These are phyloP conservation scores for Saturnispora serradocipensis DNA, from an alignment of 805 yeast genomes.

Conservation along the genomic window DNA sequence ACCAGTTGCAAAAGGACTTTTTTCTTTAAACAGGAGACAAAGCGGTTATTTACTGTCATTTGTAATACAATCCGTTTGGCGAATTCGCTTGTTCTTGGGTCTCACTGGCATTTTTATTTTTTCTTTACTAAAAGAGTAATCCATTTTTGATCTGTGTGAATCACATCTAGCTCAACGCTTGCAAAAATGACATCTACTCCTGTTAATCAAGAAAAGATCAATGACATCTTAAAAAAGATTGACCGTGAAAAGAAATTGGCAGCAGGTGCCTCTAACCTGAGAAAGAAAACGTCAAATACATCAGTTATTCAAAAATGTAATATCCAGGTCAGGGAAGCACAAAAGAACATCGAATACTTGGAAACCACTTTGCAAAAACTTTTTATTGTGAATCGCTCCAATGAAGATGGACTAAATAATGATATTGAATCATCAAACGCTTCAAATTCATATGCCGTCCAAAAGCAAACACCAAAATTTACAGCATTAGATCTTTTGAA, in stretches of 20 bases:
- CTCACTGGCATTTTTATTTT: background rate
- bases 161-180: background rate
- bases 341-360: slow-evolving; percentile 81
- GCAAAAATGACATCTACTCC: slow-evolving; percentile 19
- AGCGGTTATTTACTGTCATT: background rate
- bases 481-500: slow-evolving; percentile 75
- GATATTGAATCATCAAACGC: background rate
- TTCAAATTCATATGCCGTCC: slow-evolving; percentile 1
- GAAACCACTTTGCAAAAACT: slow-evolving; percentile 67
- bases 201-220: slow-evolving; percentile 28
- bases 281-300: slow-evolving; percentile 68
- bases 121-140: background rate
- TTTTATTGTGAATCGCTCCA: slow-evolving; percentile 22
- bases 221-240: slow-evolving; percentile 76
- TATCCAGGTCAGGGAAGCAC: slow-evolving; percentile 83
- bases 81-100: background rate
- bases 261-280: slow-evolving; percentile 74
- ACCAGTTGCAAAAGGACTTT: background rate
- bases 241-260: slow-evolving; percentile 83
- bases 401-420: slow-evolving; percentile 2
- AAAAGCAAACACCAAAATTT: slow-evolving; percentile 34
- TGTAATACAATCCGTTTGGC: background rate
- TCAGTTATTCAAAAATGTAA: slow-evolving; percentile 87
- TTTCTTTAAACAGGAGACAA: background rate
- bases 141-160: background rate